Conservation (phyloP, 768 basidiomycete species). For the Rhodotorula taiwanensis region DNA sequence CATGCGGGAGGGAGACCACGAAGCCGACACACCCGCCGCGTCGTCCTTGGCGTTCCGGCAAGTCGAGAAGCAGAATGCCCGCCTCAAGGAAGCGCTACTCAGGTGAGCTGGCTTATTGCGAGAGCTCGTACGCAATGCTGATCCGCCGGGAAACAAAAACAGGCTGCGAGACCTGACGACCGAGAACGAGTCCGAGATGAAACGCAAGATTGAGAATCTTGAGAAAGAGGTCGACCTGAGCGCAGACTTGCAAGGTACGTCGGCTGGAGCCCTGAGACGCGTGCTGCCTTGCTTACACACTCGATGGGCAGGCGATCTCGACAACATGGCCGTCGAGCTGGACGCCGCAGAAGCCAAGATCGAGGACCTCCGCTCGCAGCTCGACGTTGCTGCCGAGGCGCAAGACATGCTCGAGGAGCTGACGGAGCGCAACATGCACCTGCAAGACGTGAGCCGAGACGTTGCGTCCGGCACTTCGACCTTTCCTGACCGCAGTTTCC, state of each 20-base stretch:
- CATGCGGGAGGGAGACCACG: slow-evolving; percentile 36
- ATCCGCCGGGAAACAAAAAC: too few species aligned
- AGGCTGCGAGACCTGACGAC: slow-evolving; percentile 82
- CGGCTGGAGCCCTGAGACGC: neutral
- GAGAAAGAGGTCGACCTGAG: slow-evolving; percentile 75
- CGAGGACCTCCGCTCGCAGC: slow-evolving; percentile 84
- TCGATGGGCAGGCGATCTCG: slow-evolving; percentile 35
- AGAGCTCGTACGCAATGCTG: too few species aligned
- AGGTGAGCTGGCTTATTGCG: slow-evolving; percentile 53
- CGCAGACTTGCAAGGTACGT: slow-evolving; percentile 66
- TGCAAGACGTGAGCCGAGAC: slow-evolving; percentile 63
- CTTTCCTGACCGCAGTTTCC: neutral
- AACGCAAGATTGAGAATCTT: slow-evolving; percentile 71
- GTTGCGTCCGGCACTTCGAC: neutral
- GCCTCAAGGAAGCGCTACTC: slow-evolving; percentile 87
- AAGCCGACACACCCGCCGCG: slow-evolving; percentile 24
- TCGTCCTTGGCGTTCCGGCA: slow-evolving; percentile 56
- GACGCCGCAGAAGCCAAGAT: slow-evolving; percentile 84
- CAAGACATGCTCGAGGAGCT: slow-evolving; percentile 94
- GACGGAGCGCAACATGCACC: slow-evolving; percentile 84
- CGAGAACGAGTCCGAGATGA: slow-evolving; percentile 79
- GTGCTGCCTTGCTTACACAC: neutral
- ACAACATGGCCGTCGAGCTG: slow-evolving; percentile 73
- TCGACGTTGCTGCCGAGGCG: slow-evolving; percentile 89
- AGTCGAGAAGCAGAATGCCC: slow-evolving; percentile 91